phyloP scores from a whole-genome alignment of 1,284 basidiomycete species.

The Heterobasidion annosum region DNA sequence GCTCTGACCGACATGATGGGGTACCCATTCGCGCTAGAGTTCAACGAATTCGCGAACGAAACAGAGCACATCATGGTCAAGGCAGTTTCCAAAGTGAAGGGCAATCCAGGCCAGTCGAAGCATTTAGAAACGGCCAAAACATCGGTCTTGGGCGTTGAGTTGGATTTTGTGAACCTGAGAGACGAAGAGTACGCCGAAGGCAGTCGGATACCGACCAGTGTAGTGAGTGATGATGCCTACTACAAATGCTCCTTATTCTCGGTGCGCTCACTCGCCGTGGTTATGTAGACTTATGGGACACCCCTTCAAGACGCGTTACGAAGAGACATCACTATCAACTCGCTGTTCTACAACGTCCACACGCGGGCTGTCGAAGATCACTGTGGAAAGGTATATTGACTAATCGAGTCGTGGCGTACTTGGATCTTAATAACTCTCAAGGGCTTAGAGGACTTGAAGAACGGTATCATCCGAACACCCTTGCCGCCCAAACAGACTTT shows the following conservation, averaged over 20 bases:
- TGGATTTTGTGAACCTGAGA: slow-evolving; percentile 94
- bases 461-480: slow-evolving; percentile 84
- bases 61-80: slow-evolving; percentile 49
- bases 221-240: slow-evolving; percentile 42
- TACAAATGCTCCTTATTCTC: not conserved
- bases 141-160: slow-evolving; percentile 72
- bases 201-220: slow-evolving; percentile 84
- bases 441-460: slow-evolving; percentile 80
- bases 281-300: slow-evolving; percentile 77
- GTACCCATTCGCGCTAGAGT: slow-evolving; percentile 77
- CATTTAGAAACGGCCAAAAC: slow-evolving; percentile 97
- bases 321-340: slow-evolving; percentile 93
- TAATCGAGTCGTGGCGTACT: not conserved
- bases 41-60: slow-evolving; percentile 60
- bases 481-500: slow-evolving; percentile 86
- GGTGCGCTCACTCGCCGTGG: not conserved
- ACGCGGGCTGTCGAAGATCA: slow-evolving; percentile 84
- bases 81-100: slow-evolving; percentile 74
- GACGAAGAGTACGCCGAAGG: slow-evolving; percentile 86
- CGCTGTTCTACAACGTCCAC: slow-evolving; percentile 96
- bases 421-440: slow-evolving; percentile 18
- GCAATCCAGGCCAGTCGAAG: slow-evolving; percentile 97
- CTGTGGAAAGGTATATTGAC: slow-evolving; percentile 59
- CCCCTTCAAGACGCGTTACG: slow-evolving; percentile 88
- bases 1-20: slow-evolving; percentile 90